Evolutionary conservation across 495 filamentous ascomycete genomes (phyloP).

Genomic region (Penicillium lagena): DNA sequence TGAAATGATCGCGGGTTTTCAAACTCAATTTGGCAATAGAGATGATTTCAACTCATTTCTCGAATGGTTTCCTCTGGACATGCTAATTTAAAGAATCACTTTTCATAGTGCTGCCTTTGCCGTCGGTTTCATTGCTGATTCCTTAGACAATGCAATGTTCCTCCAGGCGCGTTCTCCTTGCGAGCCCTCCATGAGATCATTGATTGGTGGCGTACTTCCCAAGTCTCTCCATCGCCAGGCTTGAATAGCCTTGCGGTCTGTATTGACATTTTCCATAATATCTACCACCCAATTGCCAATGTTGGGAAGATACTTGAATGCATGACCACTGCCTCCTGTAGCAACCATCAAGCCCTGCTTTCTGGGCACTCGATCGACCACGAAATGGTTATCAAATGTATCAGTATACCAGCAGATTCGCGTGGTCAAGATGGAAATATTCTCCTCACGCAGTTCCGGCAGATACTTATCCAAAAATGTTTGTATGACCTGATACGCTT

Average conservation of each 20-base stretch:
- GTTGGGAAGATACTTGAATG: constrained; percentile 75
- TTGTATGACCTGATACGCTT: constrained; percentile 11
- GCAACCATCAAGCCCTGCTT: constrained; percentile 57
- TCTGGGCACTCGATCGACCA: constrained; percentile 57
- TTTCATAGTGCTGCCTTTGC: no score
- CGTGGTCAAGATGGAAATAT: constrained; percentile 25
- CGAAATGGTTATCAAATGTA: constrained; percentile 60
- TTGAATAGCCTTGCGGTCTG: constrained; percentile 11
- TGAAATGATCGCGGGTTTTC: no score
- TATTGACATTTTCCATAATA: constrained; percentile 36
- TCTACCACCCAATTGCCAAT: constrained; percentile 63
- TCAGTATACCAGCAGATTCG: constrained; percentile 81
- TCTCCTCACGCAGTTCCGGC: constrained; percentile 17
- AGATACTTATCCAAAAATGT: constrained; percentile 29
- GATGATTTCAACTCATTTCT: no score
- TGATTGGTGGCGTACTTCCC: constrained; percentile 12
- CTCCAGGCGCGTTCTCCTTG: no score
- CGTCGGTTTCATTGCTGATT: no score
- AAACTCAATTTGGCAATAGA: no score
- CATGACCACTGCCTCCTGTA: constrained; percentile 72
- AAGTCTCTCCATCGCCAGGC: constrained; percentile 22
- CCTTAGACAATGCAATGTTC: no score
- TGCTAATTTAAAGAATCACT: no score
- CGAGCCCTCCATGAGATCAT: constrained; percentile 28
- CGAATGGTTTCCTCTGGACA: no score